Percentiles rank a stretch among this genome's conserved stretches.
phyloP scores from a whole-genome alignment of 2,329 filamentous ascomycete genomes.

The Neofusicoccum umdonicola region DNA sequence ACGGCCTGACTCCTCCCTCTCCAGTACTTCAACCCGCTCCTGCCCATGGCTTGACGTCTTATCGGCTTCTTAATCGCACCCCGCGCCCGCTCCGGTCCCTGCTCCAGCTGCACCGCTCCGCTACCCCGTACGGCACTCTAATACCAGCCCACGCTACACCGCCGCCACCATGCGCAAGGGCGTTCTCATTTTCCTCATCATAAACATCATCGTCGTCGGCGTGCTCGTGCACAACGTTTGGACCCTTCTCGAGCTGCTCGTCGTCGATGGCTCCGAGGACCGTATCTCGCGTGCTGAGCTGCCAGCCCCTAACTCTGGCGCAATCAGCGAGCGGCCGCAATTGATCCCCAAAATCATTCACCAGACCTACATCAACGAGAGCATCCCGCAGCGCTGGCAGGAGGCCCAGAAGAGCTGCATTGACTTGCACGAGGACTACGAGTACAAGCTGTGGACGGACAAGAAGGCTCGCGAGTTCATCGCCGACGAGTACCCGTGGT shows the following conservation, averaged over 20 bases:
- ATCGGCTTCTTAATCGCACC: conserved; percentile 9
- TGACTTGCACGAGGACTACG: conserved; percentile 66
- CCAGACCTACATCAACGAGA: conserved; percentile 72
- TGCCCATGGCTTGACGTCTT: conserved; percentile 4
- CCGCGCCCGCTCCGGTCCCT: not conserved
- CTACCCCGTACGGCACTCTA: conserved; percentile 13
- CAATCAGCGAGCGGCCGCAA: conserved; percentile 56
- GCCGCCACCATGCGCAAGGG: conserved; percentile 56
- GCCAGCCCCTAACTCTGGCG: conserved; percentile 61
- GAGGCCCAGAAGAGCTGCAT: conserved; percentile 65
- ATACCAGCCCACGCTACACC: conserved; percentile 5
- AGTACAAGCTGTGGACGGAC: conserved; percentile 81
- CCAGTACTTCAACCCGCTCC: not conserved
- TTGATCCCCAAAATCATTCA: conserved; percentile 76
- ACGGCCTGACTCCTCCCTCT: not conserved
- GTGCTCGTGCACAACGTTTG: conserved; percentile 67
- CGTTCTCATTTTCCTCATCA: conserved; percentile 61
- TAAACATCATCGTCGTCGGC: conserved; percentile 62
- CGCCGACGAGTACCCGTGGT: conserved; percentile 66
- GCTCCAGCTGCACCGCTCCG: not conserved
- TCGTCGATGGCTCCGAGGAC: conserved; percentile 65
- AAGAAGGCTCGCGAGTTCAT: conserved; percentile 69
- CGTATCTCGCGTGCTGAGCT: conserved; percentile 66
- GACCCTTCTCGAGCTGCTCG: conserved; percentile 67
- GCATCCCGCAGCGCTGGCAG: conserved; percentile 65